Base-by-base conservation (phyloP, 169 alveolate species). In the Cryptosporidium sp. region DNA sequence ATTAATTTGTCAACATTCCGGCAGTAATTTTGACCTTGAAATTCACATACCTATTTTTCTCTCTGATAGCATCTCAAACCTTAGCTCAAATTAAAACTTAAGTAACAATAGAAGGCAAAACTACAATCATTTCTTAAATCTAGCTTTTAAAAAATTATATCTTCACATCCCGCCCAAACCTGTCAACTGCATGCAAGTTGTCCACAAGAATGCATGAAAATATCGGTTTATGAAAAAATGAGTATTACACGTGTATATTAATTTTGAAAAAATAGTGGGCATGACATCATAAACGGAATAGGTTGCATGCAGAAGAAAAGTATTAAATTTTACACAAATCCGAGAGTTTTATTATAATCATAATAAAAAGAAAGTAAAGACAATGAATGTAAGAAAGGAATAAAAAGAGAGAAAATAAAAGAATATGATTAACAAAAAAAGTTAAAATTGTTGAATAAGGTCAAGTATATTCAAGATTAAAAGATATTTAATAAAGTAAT, bases 121-220 rank as follows among this genome's bases (percentile, higher is more conserved):
- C 37, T 23, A 26, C 29, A 8, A 55, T 26, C 67, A 55, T 26
- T 16, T 16, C n/a, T 1, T 55, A 12, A 55, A 31, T 29, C 8
- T 31, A 12, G 1, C 0, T 8, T 33, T 65, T 31, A 65, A 21
- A 35, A 21, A 21, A 37, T 65, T 65, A 35, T 65, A 65, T 33
- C 10, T 0, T 0, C 7, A 1, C 9, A 12, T 33, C 71, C 71
- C 71, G 71, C 71, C 71, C 51, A 65, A 31, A 31, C 0, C 31
- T 33, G 18, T 37, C 18, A 12, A 39, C n/a, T 29, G 84, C 84
- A 70, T 70, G 84, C 45, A 70, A 39, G 12, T 29, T 21, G 43
- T 70, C 71, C 86, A 73, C 51, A 52, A 73, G 7, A 73, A 52
- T 73, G 86, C 86, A 73, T 73, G 86, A 26, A 55, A 29, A 35